Percentiles rank a stretch among this genome's conserved stretches.
Evolutionary conservation across 805 yeast species (phyloP).

Genomic region (Wickerhamiella brachini): DNA sequence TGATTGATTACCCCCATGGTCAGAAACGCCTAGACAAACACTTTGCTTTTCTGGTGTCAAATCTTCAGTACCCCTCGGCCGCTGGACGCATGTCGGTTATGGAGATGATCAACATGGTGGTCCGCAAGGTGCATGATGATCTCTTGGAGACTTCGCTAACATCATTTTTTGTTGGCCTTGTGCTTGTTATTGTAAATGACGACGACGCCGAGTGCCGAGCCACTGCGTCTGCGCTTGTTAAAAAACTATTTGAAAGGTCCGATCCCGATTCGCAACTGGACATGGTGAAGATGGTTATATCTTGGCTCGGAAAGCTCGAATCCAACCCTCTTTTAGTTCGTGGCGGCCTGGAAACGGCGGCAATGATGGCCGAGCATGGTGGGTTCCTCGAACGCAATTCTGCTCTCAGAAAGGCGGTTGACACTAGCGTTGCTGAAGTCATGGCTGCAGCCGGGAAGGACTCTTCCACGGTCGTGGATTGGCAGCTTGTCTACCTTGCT

Average conservation of each 20-base stretch:
- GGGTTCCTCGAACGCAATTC: background rate
- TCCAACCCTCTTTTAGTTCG: conserved; percentile 12
- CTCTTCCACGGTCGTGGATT: conserved; percentile 34
- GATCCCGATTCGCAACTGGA: background rate
- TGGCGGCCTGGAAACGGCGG: conserved; percentile 15
- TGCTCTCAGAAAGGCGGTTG: conserved; percentile 1
- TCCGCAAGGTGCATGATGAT: conserved; percentile 40
- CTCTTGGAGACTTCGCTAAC: conserved; percentile 37
- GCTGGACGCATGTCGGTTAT: conserved; percentile 80
- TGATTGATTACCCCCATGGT: conserved; percentile 93
- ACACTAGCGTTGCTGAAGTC: background rate
- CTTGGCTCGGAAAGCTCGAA: conserved; percentile 12
- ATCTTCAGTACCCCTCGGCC: conserved; percentile 71
- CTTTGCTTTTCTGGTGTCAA: conserved; percentile 64
- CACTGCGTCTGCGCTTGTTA: conserved; percentile 55
- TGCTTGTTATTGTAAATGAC: conserved; percentile 67
- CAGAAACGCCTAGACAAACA: conserved; percentile 71
- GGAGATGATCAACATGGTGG: conserved; percentile 65
- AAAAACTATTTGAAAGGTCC: conserved; percentile 20
- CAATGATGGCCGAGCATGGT: conserved; percentile 7
- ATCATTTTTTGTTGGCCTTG: conserved; percentile 71
- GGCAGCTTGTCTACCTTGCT: conserved; percentile 69
- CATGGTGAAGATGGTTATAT: conserved; percentile 8
- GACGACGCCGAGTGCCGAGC: conserved; percentile 69
- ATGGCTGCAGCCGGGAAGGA: conserved; percentile 15